These are phyloP conservation scores for Kuraishia borneana DNA, from an alignment of 805 yeast species.

Conservation along the genomic window DNA sequence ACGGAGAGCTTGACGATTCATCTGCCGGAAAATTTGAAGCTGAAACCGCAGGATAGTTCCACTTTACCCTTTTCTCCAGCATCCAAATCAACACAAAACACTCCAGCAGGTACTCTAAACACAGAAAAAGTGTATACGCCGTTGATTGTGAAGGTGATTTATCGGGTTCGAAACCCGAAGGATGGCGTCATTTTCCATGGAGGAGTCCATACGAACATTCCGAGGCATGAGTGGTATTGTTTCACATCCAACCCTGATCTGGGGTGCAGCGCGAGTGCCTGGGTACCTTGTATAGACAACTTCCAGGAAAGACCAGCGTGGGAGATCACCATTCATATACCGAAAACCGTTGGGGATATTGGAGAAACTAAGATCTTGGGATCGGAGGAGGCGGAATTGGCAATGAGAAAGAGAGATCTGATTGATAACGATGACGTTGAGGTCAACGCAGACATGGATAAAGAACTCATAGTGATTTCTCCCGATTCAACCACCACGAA, in stretches of 20 bases:
- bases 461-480: constrained; percentile 53
- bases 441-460: constrained; percentile 35
- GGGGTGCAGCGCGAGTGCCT: constrained; percentile 79
- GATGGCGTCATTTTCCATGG: constrained; percentile 73
- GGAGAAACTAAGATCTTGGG: constrained; percentile 35
- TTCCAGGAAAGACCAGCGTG: constrained; percentile 84
- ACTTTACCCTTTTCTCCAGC: constrained; percentile 20
- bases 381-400: constrained; percentile 20
- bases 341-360: constrained; percentile 68
- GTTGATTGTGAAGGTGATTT: constrained; percentile 57
- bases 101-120: constrained; percentile 13
- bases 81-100: constrained; percentile 22
- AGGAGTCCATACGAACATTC: constrained; percentile 34
- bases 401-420: constrained; percentile 11
- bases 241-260: constrained; percentile 74
- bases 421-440: constrained; percentile 22
- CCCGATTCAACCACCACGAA: constrained; percentile 58
- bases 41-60: constrained; percentile 45
- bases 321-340: constrained; percentile 82
- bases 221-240: constrained; percentile 60
- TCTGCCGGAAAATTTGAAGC: constrained; percentile 55
- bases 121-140: constrained; percentile 59
- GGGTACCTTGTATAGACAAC: constrained; percentile 95
- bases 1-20: constrained; percentile 56
- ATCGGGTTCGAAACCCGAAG: constrained; percentile 50